Conservation (phyloP, 2,329 filamentous ascomycete genomes). For the Paramyrothecium sp. region DNA sequence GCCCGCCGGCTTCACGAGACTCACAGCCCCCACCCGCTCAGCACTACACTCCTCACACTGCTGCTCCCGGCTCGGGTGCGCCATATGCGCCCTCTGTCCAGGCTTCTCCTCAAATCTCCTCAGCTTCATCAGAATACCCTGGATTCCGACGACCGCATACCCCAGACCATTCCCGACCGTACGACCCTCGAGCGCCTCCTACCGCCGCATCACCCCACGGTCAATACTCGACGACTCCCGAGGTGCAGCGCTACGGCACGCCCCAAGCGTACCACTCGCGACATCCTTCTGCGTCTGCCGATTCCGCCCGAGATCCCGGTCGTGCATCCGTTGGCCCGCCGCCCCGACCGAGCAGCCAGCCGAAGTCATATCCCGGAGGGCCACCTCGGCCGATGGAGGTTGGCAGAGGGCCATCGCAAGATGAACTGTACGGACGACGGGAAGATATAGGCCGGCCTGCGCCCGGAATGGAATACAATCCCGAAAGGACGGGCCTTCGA, state of each 20-base stretch:
- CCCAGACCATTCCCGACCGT: slow-evolving; percentile 63
- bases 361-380: slow-evolving; percentile 44
- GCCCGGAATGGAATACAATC: slow-evolving; percentile 48
- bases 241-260: slow-evolving; percentile 57
- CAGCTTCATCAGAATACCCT: slow-evolving; percentile 56
- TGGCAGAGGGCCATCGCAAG: slow-evolving; percentile 34
- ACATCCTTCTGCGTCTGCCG: slow-evolving; percentile 45
- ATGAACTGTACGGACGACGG: slow-evolving; percentile 46
- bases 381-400: slow-evolving; percentile 46
- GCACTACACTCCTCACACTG: slow-evolving; percentile 42
- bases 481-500: slow-evolving; percentile 46
- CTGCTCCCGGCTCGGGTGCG: slow-evolving; percentile 39
- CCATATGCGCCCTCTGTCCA: slow-evolving; percentile 48
- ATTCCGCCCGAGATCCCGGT: slow-evolving; percentile 39
- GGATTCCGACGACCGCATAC: slow-evolving; percentile 68
- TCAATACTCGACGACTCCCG: slow-evolving; percentile 52
- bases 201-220: slow-evolving; percentile 48
- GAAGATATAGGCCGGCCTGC: slow-evolving; percentile 43
- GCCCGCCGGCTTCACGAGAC: slow-evolving; percentile 44
- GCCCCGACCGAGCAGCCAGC: slow-evolving; percentile 50
- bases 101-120: slow-evolving; percentile 55
- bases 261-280: slow-evolving; percentile 55
- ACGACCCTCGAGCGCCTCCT: slow-evolving; percentile 43
- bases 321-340: slow-evolving; percentile 40
- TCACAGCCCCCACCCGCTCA: slow-evolving; percentile 31